A percentile compares a stretch with the other conserved stretches of the same genome.
These are phyloP conservation scores for Holtermannia corniformis DNA, from an alignment of 768 basidiomycete genomes.

Conservation along the genomic window DNA sequence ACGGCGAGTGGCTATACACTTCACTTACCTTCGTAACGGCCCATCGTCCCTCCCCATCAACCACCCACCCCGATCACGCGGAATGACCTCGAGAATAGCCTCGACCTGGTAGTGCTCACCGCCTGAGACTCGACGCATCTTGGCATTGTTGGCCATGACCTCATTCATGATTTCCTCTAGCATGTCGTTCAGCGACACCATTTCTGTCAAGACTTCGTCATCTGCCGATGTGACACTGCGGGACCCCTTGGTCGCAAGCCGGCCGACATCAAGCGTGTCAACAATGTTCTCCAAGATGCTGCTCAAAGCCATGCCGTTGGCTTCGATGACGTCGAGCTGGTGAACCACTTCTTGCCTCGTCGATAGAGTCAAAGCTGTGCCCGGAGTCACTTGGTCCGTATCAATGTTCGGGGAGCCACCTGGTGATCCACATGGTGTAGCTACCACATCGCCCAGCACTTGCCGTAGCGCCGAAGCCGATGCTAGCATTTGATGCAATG, in stretches of 20 bases:
- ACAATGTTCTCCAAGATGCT: constrained; percentile 34
- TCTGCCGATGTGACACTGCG: background rate
- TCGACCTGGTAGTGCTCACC: constrained; percentile 26
- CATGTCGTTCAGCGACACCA: background rate
- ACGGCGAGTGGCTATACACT: background rate
- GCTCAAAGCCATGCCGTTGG: constrained; percentile 24
- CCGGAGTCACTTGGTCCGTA: too few relatives aligned
- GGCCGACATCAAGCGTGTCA: constrained; percentile 36
- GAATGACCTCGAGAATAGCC: constrained; percentile 33
- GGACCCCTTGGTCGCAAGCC: background rate
- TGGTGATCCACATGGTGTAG: too few relatives aligned
- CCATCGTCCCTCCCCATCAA: constrained; percentile 22
- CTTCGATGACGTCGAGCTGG: constrained; percentile 32
- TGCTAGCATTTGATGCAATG: constrained; percentile 36
- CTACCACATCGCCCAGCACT: constrained; percentile 11
- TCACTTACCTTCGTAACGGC: constrained; percentile 21
- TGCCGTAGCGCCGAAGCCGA: constrained; percentile 22
- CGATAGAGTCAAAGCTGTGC: too few relatives aligned
- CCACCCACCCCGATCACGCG: constrained; percentile 31
- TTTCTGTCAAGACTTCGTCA: background rate
- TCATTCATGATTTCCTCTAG: constrained; percentile 25
- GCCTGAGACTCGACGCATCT: constrained; percentile 18
- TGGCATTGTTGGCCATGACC: constrained; percentile 21
- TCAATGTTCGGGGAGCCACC: too few relatives aligned
- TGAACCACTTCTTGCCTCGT: constrained; percentile 17